Percentiles rank a stretch among this genome's conserved stretches.
Conservation (phyloP, 352 stramenopile genomes). For the Phytopythium delawarense region DNA sequence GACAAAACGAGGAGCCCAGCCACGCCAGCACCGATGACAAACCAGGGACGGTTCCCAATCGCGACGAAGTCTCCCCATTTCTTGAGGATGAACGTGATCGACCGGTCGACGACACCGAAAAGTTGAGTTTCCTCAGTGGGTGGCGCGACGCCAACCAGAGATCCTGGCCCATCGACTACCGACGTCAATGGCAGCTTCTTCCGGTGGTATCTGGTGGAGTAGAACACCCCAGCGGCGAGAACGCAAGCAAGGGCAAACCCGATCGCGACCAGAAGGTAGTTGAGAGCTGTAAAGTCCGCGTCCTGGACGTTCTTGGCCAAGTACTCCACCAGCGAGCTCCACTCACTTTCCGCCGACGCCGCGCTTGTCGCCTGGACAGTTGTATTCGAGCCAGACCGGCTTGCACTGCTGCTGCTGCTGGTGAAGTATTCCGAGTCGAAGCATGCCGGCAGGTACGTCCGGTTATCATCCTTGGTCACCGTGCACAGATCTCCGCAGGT, state of each 20-base stretch:
- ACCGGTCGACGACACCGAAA: slow-evolving; percentile 28
- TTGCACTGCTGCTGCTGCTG: slow-evolving; percentile 5
- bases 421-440: slow-evolving; percentile 20
- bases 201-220: slow-evolving; percentile 30
- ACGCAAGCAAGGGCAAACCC: slow-evolving; percentile 31
- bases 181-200: slow-evolving; percentile 20
- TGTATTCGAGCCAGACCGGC: background rate
- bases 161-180: slow-evolving; percentile 12
- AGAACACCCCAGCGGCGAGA: slow-evolving; percentile 44
- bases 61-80: slow-evolving; percentile 36
- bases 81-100: slow-evolving; percentile 23
- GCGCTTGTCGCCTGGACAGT: slow-evolving; percentile 1
- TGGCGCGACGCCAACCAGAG: slow-evolving; percentile 5
- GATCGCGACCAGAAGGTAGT: slow-evolving; percentile 51
- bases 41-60: slow-evolving; percentile 15
- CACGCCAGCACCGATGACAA: slow-evolving; percentile 21
- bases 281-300: slow-evolving; percentile 40
- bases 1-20: slow-evolving; percentile 14
- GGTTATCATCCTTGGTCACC: slow-evolving; percentile 27
- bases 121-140: slow-evolving; percentile 9
- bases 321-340: slow-evolving; percentile 31
- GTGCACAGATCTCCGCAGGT: slow-evolving; percentile 59
- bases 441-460: slow-evolving; percentile 36
- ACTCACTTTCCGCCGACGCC: slow-evolving; percentile 18
- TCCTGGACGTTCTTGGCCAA: slow-evolving; percentile 35